Percentiles rank a stretch among this genome's conserved stretches.
phyloP scores from a whole-genome alignment of 2,329 filamentous ascomycete species.

The Venturia pyrina region DNA sequence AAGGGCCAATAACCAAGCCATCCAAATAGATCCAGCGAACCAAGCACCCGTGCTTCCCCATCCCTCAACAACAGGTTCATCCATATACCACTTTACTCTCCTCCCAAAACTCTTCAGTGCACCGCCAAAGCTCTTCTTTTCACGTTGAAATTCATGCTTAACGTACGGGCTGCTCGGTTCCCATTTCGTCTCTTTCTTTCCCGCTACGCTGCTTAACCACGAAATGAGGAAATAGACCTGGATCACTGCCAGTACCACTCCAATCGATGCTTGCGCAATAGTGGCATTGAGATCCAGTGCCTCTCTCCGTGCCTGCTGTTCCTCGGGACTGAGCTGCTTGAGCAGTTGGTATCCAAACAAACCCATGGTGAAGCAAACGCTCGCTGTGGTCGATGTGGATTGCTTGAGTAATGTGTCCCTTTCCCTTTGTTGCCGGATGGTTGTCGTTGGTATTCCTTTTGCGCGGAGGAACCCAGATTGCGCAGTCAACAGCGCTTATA shows the following conservation, averaged over 20 bases:
- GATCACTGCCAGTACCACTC: constrained; percentile 35
- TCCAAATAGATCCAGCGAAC: constrained; percentile 38
- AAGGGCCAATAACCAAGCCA: constrained; percentile 41
- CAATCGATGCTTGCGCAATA: constrained; percentile 45
- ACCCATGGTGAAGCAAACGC: constrained; percentile 5
- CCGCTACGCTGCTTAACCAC: constrained; percentile 20
- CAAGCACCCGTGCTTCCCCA: constrained; percentile 42
- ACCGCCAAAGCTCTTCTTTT: constrained; percentile 18
- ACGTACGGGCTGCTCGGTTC: constrained; percentile 32
- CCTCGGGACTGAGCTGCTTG: constrained; percentile 11
- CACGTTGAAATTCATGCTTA: constrained; percentile 17
- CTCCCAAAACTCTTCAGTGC: constrained; percentile 21
- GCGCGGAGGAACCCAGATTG: neutral
- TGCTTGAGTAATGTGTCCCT: neutral
- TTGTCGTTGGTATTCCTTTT: neutral
- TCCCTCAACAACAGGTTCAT: constrained; percentile 30
- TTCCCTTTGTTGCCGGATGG: neutral
- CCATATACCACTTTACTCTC: constrained; percentile 35
- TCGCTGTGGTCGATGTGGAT: neutral
- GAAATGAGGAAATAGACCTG: constrained; percentile 28
- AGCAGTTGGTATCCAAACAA: constrained; percentile 12
- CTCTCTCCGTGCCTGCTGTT: constrained; percentile 34
- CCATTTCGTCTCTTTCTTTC: constrained; percentile 5
- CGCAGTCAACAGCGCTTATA: neutral
- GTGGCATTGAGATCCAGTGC: constrained; percentile 45